Conservation (phyloP, 164 flowering plant species). For the Nymphaea thermarum region DNA sequence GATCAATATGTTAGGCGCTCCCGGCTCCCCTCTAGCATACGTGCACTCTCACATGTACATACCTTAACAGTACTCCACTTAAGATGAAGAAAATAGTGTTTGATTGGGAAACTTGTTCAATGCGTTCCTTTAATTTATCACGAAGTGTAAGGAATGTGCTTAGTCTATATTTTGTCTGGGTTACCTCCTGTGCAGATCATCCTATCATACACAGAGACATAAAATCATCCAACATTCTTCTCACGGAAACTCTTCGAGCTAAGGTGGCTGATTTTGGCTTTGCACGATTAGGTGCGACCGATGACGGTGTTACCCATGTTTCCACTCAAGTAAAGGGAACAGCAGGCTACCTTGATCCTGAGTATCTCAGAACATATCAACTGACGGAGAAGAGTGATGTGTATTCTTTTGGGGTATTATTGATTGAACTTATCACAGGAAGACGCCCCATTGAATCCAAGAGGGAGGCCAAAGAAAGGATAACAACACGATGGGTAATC, state of each 20-base stretch:
- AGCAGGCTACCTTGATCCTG: constrained; percentile 96
- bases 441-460: constrained; percentile 86
- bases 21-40: no score
- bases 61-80: no score
- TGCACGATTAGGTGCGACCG: constrained; percentile 65
- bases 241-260: constrained; percentile 71
- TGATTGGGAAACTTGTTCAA: no score
- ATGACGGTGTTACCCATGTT: constrained; percentile 75
- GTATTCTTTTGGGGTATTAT: constrained; percentile 81
- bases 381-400: constrained; percentile 98
- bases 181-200: constrained; percentile 41
- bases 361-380: constrained; percentile 75
- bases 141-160: no score
- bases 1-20: no score
- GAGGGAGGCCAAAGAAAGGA: constrained; percentile 50
- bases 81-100: no score
- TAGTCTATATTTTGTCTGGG: neutral
- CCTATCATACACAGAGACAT: constrained; percentile 97
- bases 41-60: no score
- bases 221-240: constrained; percentile 93
- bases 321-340: constrained; percentile 98
- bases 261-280: constrained; percentile 97
- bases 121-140: no score
- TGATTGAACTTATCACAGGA: constrained; percentile 83
- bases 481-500: constrained; percentile 82